A percentile compares a stretch with the other conserved stretches of the same genome.
phyloP scores from a whole-genome alignment of 768 basidiomycete species.

The Termitomyces titanicus region DNA sequence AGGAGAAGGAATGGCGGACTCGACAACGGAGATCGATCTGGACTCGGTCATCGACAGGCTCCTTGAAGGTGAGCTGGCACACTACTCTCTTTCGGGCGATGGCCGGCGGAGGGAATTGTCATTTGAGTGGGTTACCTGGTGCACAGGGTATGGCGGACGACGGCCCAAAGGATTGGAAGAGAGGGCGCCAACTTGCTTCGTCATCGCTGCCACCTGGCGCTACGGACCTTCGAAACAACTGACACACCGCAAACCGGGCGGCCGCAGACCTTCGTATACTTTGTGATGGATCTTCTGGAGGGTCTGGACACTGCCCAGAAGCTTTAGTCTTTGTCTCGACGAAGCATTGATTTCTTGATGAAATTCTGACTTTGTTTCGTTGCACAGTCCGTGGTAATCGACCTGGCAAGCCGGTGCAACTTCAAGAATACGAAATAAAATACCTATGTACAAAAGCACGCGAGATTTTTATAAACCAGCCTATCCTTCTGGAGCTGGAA shows the following conservation, averaged over 20 bases:
- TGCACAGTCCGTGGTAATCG: slow-evolving; percentile 90
- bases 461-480: slow-evolving; percentile 99
- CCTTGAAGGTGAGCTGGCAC: slow-evolving; percentile 79
- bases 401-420: slow-evolving; percentile 96
- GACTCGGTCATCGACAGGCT: slow-evolving; percentile 99
- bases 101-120: background rate
- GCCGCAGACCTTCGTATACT: background rate
- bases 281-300: background rate
- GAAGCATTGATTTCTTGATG: slow-evolving; percentile 4
- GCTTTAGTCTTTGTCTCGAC: background rate
- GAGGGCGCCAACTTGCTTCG: background rate
- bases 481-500: slow-evolving; percentile 95
- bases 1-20: slow-evolving; percentile 61
- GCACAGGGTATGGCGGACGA: background rate
- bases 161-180: background rate
- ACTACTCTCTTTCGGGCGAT: slow-evolving; percentile 2
- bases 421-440: slow-evolving; percentile 99
- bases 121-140: background rate
- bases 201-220: slow-evolving; percentile 14
- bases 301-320: background rate
- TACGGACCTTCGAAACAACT: background rate
- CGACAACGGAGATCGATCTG: slow-evolving; percentile 92
- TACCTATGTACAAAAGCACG: slow-evolving; percentile 97
- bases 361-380: slow-evolving; percentile 16
- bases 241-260: background rate